Percentiles rank a stretch among this genome's conserved stretches.
Evolutionary conservation across 2,329 filamentous ascomycete genomes (phyloP).

Genomic region (Pestalotiopsis sp.): DNA sequence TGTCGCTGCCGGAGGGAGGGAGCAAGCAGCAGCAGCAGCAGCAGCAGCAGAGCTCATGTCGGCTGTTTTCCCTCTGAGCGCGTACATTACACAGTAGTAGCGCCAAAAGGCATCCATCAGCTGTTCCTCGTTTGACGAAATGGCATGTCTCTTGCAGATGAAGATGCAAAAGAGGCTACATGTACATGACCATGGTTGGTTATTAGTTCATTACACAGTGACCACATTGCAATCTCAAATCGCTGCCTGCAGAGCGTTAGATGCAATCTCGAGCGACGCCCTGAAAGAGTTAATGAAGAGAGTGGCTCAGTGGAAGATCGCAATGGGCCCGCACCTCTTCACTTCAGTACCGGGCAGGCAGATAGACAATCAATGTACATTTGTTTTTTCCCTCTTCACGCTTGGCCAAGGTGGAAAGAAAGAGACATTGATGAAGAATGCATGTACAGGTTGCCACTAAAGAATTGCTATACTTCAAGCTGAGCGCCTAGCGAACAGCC

Average conservation of each 20-base stretch:
- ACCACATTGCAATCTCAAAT: not conserved
- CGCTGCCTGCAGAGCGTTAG: not conserved
- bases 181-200: not conserved
- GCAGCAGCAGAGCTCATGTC: not conserved
- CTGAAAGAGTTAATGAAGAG: not conserved
- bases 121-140: slow-evolving; percentile 11
- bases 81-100: not conserved
- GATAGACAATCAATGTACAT: too few relatives aligned
- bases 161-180: not conserved
- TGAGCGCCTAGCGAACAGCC: not conserved
- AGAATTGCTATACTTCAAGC: not conserved
- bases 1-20: too few relatives aligned
- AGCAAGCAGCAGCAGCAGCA: not conserved
- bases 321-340: not conserved
- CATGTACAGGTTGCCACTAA: not conserved
- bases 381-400: too few relatives aligned
- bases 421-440: not conserved
- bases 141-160: not conserved
- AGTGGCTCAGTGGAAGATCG: not conserved
- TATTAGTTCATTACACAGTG: not conserved
- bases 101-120: not conserved
- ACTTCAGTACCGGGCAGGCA: too few relatives aligned
- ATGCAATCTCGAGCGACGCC: not conserved
- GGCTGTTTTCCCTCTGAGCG: not conserved
- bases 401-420: not conserved